Base-by-base conservation (phyloP, 2,329 filamentous ascomycete genomes). In the Sporothrix humicola region DNA sequence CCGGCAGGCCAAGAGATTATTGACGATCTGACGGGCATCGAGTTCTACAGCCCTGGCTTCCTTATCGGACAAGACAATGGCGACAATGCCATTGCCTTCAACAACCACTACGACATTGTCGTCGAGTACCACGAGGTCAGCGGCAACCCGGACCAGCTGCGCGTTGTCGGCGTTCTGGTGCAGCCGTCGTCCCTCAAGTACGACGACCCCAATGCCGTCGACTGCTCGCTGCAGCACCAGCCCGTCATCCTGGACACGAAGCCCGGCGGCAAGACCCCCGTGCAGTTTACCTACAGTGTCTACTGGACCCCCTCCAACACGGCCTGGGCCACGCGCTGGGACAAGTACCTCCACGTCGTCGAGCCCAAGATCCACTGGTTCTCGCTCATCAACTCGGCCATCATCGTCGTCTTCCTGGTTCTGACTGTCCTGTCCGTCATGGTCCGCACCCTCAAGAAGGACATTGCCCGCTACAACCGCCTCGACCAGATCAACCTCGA, bases 351-450 rank as follows among this genome's bases (percentile, higher is more conserved):
- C 50, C 95, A 98, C 79, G 95, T 99, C 44, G 97, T 95, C 80
- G 95, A 98, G 81, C 95, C 96, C 71, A 97, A 96, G 85, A 98
- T 99, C 78, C 96, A 99, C 82, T 99, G 96, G 96, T 97, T 98
- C 85, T 98, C 95, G 74, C 90, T 99, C 69, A 93, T 98, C 83
- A 97, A 97, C 83, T 98, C 95, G 50, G 93, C 96, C 69, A 91
- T 98, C 61, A 97, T 99, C 75, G 95, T 99, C 69, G 88, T 97
- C 68, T 96, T 98, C 82, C 86, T 98, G 56, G 91, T 95, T 50
- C 89, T 94, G 63, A 97, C 96, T 78, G 96, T 99, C 76, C 92
- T 92, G 82, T 97, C 95, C n/a, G 93, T 98, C 65, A 87, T 99
- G 17, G 86, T 97, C 73, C 90, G 95, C 72, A 94, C 95, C 1